Conservation (phyloP, 2,329 filamentous ascomycete species). For the Fusarium sp. region DNA sequence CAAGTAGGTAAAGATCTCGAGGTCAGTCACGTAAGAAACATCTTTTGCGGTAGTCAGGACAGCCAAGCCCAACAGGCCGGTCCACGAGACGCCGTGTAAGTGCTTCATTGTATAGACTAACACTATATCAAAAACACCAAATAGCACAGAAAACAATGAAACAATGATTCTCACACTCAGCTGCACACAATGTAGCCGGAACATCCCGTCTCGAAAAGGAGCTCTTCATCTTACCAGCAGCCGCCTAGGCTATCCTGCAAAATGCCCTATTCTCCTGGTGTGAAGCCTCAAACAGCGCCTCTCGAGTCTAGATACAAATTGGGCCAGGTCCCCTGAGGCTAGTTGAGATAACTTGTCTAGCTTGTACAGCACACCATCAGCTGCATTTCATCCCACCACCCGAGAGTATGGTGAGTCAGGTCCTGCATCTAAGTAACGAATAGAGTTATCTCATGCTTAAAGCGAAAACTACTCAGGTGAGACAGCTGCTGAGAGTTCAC, state of each 20-base stretch:
- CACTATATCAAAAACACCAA: neutral
- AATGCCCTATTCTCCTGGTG: conserved; percentile 25
- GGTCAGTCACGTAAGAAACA: conserved; percentile 57
- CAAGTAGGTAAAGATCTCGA: conserved; percentile 53
- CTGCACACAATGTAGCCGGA: conserved; percentile 1
- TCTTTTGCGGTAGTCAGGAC: conserved; percentile 26
- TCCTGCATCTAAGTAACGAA: neutral
- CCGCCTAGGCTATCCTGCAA: neutral
- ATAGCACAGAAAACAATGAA: neutral
- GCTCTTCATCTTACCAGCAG: conserved; percentile 1
- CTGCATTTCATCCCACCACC: conserved; percentile 9
- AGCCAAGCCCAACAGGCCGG: conserved; percentile 6
- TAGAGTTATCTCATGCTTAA: neutral
- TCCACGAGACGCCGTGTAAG: conserved; percentile 28
- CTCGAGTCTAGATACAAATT: conserved; percentile 28
- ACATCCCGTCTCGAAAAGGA: conserved; percentile 6
- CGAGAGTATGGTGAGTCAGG: conserved; percentile 14
- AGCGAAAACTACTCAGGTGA: neutral
- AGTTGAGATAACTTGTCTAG: conserved; percentile 33
- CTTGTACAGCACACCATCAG: conserved; percentile 29
- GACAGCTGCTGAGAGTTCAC: neutral
- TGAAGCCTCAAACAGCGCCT: conserved; percentile 28
- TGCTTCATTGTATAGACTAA: conserved; percentile 28
- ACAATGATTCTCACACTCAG: conserved; percentile 4
- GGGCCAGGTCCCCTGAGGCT: conserved; percentile 39